phyloP scores from a whole-genome alignment of 352 stramenopile species.

The Phytophthora pinifolia region DNA sequence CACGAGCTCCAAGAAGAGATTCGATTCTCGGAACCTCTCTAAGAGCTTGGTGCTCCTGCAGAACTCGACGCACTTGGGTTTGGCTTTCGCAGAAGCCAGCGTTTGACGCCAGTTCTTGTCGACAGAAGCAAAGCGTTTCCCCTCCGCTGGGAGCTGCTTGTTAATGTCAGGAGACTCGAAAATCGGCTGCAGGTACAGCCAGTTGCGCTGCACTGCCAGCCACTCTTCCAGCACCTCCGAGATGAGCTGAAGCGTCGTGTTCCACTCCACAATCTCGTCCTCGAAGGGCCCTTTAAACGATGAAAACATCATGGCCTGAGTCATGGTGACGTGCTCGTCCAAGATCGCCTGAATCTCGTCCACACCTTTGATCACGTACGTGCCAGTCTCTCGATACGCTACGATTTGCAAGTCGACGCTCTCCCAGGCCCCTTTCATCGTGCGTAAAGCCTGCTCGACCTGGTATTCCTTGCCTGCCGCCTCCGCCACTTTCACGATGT shows the following conservation, averaged over 20 bases:
- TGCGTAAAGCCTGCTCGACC: constrained; percentile 91
- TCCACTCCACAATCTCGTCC: constrained; percentile 93
- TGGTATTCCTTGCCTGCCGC: constrained; percentile 95
- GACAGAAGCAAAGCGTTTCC: constrained; percentile 94
- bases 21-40: constrained; percentile 93
- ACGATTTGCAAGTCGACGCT: constrained; percentile 90
- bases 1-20: constrained; percentile 93
- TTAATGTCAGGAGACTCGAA: constrained; percentile 97
- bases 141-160: constrained; percentile 94
- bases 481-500: constrained; percentile 92
- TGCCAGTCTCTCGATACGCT: constrained; percentile 92
- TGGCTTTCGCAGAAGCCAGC: constrained; percentile 81
- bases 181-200: constrained; percentile 96
- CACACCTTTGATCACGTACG: constrained; percentile 93
- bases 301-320: constrained; percentile 96
- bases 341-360: constrained; percentile 94
- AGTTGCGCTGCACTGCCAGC: constrained; percentile 94
- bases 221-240: constrained; percentile 95
- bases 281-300: constrained; percentile 96
- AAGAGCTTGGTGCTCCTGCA: constrained; percentile 92
- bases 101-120: constrained; percentile 96
- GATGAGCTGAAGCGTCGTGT: constrained; percentile 88
- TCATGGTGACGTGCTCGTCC: constrained; percentile 96
- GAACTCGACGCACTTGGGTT: constrained; percentile 92
- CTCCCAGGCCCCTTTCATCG: constrained; percentile 93